These are phyloP conservation scores for Hygrocybe coccinea DNA, from an alignment of 768 basidiomycete species.

Conservation along the genomic window DNA sequence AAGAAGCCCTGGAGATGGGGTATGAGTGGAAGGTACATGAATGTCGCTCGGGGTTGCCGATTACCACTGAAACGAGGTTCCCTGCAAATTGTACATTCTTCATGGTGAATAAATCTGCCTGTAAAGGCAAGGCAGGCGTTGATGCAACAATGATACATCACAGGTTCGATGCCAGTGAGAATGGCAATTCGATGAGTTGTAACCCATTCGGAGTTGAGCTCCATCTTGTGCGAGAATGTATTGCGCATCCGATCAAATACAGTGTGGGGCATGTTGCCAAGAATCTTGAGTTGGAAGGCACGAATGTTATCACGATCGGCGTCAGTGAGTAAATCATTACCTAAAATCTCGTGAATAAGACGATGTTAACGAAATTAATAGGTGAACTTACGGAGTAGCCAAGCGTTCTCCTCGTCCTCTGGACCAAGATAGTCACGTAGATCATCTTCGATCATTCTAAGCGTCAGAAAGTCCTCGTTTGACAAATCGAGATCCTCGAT, in stretches of 20 bases:
- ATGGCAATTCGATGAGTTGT: constrained; percentile 20
- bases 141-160: constrained; percentile 30
- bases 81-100: constrained; percentile 14
- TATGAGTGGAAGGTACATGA: constrained; percentile 28
- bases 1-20: constrained; percentile 24
- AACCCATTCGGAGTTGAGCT: constrained; percentile 24
- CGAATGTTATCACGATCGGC: constrained; percentile 26
- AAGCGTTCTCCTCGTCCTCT: no score
- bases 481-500: no score
- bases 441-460: no score
- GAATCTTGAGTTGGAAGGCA: constrained; percentile 23
- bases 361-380: no score
- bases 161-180: constrained; percentile 22
- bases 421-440: no score
- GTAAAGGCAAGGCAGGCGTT: not conserved
- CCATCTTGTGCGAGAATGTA: constrained; percentile 21
- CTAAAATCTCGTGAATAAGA: no score
- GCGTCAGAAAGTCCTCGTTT: no score
- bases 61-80: constrained; percentile 10
- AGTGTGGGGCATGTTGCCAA: constrained; percentile 20
- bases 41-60: constrained; percentile 13
- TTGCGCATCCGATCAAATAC: constrained; percentile 23
- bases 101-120: not conserved
- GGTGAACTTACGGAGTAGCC: no score
- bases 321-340: constrained; percentile 16